A percentile compares a stretch with the other conserved stretches of the same genome.
phyloP scores from a whole-genome alignment of 2,329 filamentous ascomycete species.

The Paecilomyces niveus region DNA sequence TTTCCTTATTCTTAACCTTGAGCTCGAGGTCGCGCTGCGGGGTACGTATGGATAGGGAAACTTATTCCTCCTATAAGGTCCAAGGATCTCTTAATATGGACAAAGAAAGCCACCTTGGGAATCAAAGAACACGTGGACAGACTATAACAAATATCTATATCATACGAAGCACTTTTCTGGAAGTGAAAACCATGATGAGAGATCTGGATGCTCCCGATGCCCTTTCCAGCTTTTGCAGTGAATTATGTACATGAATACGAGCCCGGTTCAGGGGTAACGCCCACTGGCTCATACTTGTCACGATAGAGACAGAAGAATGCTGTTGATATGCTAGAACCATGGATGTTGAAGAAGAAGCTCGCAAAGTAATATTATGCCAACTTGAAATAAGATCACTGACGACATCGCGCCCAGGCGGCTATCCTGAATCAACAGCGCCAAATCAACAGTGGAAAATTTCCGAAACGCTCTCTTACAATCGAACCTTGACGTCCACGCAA shows the following conservation, averaged over 20 bases:
- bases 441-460: neutral
- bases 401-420: neutral
- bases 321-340: neutral
- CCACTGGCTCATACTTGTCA: neutral
- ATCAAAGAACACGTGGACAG: no score
- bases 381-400: neutral
- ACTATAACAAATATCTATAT: no score
- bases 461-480: constrained; percentile 46
- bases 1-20: no score
- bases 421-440: neutral
- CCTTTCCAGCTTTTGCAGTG: neutral
- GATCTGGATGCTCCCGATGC: neutral
- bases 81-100: no score
- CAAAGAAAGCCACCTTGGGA: no score
- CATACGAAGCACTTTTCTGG: no score
- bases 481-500: constrained; percentile 80
- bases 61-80: no score
- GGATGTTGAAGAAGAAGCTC: neutral
- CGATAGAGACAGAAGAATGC: neutral
- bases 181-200: neutral
- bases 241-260: neutral
- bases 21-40: no score
- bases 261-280: neutral
- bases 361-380: neutral
- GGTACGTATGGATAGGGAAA: no score